Base-by-base conservation (phyloP, 73 alveolate genomes). In the Paramecium sonneborni region DNA sequence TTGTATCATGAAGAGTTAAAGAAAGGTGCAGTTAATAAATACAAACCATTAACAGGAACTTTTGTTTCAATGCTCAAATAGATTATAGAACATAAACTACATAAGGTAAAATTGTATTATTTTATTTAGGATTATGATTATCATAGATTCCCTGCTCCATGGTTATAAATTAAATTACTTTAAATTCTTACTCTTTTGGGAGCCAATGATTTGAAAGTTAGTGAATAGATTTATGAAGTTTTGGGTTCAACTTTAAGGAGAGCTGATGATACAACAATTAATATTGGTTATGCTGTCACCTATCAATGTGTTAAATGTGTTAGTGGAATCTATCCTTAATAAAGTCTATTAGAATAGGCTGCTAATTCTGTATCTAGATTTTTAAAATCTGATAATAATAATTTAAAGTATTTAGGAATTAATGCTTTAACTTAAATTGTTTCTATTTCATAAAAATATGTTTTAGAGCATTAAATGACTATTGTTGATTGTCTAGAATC, bases 81-180 rank as follows among this genome's bases (percentile, higher is more conserved):
- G 92, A 88, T 96, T 20, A 92, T 96, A 69, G 99, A 96, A 67
- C 99, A 92, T 93, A 95, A 97, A 93, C 94, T 98, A 82, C 99
- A 99, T 28, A 95, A 98, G 82, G 84, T 62, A 52, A 52, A n/a
- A 62, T 12, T 30, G 10, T 6, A 10, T 12, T n/a, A 7, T 15
- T 18, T 18, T 23, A 62, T 12, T 3, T 0, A 62, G 84, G 99
- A 98, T 57, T 98, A 93, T 88, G 99, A 98, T 88, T 98, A 98
- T 93, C 99, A 97, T 86, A 86, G 99, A 88, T 95, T 98, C 85
- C 99, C 99, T 24, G 99, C 99, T 20, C 99, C 99, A n/a, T 98
- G 99, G 99, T 94, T 97, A 86, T 97, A 98, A 93, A 98, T 96
- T 69, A 98, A 96, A 76, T 92, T 98, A 28, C 92, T 98, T 3